These are phyloP conservation scores for Yamadazyma scolyti DNA, from an alignment of 805 yeast species.

Conservation along the genomic window DNA sequence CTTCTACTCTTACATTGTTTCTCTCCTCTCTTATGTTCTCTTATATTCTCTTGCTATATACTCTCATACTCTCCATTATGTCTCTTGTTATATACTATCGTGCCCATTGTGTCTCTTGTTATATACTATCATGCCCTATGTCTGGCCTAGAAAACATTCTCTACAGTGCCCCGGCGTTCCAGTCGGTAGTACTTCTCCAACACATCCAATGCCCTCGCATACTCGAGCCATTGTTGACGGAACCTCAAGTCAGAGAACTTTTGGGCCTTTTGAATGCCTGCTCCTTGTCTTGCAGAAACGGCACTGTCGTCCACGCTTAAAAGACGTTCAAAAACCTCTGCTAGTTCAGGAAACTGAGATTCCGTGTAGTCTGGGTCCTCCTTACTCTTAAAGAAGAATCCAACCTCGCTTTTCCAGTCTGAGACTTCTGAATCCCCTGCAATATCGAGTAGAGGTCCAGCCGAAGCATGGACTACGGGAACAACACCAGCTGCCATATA, in stretches of 20 bases:
- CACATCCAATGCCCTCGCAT: slow-evolving; percentile 10
- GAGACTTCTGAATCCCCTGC: slow-evolving; percentile 34
- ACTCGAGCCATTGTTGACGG: slow-evolving; percentile 47
- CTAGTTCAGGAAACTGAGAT: slow-evolving; percentile 39
- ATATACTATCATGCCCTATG: too few relatives aligned
- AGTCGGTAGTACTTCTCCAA: slow-evolving; percentile 16
- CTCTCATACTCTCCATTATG: too few relatives aligned
- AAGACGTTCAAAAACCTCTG: slow-evolving; percentile 45
- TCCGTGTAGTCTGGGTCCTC: slow-evolving; percentile 74
- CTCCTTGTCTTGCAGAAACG: too few relatives aligned
- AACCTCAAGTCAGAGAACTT: slow-evolving; percentile 64
- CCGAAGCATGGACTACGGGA: slow-evolving; percentile 91
- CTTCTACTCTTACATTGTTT: too few relatives aligned
- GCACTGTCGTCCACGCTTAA: slow-evolving; percentile 26
- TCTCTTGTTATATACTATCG: not conserved
- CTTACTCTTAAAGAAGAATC: slow-evolving; percentile 72
- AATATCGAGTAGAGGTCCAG: slow-evolving; percentile 90
- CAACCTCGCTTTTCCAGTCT: slow-evolving; percentile 49
- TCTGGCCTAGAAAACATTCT: too few relatives aligned
- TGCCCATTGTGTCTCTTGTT: not conserved
- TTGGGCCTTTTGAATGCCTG: too few relatives aligned
- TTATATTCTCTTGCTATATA: too few relatives aligned
- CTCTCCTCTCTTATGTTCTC: too few relatives aligned
- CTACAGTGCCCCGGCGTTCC: too few relatives aligned
- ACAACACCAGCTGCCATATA: slow-evolving; percentile 80